These are phyloP conservation scores for Cladophialophora chaetospira DNA, from an alignment of 2,329 filamentous ascomycete species.

Conservation along the genomic window DNA sequence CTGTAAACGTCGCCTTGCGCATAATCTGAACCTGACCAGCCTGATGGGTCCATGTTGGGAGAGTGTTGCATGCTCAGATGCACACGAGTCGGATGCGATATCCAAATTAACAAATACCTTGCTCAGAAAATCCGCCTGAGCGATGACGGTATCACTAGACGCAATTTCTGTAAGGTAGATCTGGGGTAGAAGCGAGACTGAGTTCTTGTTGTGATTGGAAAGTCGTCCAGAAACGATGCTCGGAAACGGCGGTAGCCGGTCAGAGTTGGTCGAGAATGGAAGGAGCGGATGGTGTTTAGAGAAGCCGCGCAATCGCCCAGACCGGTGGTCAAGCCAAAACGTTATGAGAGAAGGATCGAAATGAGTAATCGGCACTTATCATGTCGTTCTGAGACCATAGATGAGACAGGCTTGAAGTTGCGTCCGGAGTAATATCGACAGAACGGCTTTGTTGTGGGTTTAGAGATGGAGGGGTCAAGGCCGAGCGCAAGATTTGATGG, in stretches of 20 bases:
- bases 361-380: slow-evolving; percentile 12
- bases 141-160: not conserved
- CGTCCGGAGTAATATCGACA: slow-evolving; percentile 13
- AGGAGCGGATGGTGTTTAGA: slow-evolving; percentile 5
- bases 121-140: not conserved
- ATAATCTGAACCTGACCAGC: slow-evolving; percentile 27
- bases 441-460: slow-evolving; percentile 11
- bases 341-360: slow-evolving; percentile 4
- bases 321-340: slow-evolving; percentile 2
- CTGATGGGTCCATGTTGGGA: slow-evolving; percentile 21
- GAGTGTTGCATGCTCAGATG: slow-evolving; percentile 24
- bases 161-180: not conserved
- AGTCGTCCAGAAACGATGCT: not conserved
- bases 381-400: slow-evolving; percentile 24
- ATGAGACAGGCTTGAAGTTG: slow-evolving; percentile 13
- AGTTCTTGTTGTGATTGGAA: not conserved
- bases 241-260: slow-evolving; percentile 10
- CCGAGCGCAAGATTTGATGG: slow-evolving; percentile 20
- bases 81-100: slow-evolving; percentile 15
- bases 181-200: not conserved
- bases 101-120: slow-evolving; percentile 20
- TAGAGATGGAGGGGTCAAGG: slow-evolving; percentile 20
- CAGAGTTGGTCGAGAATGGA: slow-evolving; percentile 8
- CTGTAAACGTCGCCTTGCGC: slow-evolving; percentile 15
- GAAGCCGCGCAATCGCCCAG: slow-evolving; percentile 11